Evolutionary conservation across 1,139 yeast species (phyloP).

Genomic region (Zygosaccharomyces sapae): DNA sequence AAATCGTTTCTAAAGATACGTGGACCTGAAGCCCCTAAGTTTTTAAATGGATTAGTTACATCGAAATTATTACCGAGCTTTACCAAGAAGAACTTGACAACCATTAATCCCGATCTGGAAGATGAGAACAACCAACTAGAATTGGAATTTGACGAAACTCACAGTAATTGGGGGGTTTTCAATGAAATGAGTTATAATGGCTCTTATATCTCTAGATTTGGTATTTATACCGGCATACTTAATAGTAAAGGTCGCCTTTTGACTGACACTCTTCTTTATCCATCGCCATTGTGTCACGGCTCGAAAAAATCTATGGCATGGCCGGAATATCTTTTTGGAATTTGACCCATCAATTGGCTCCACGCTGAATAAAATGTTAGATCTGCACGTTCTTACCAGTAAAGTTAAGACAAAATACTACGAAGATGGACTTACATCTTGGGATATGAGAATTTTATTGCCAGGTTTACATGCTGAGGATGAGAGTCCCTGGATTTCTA

Average conservation of each 20-base stretch:
- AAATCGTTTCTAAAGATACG: slow-evolving; percentile 49
- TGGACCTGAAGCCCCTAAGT: slow-evolving; percentile 77
- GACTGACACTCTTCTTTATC: slow-evolving; percentile 72
- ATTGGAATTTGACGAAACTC: slow-evolving; percentile 39
- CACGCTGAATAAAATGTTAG: slow-evolving; percentile 18
- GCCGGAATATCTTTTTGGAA: slow-evolving; percentile 59
- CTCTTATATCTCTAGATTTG: slow-evolving; percentile 48
- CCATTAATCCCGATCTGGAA: slow-evolving; percentile 47
- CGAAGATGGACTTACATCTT: slow-evolving; percentile 17
- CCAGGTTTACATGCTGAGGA: slow-evolving; percentile 21
- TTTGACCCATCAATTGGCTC: slow-evolving; percentile 21
- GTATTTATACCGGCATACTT: slow-evolving; percentile 66
- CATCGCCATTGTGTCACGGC: slow-evolving; percentile 47
- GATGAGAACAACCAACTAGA: slow-evolving; percentile 36
- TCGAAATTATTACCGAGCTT: slow-evolving; percentile 62
- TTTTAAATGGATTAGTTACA: slow-evolving; percentile 80
- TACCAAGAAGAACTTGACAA: slow-evolving; percentile 62
- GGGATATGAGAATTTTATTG: slow-evolving; percentile 28
- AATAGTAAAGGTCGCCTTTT: slow-evolving; percentile 82
- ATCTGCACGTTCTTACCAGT: slow-evolving; percentile 29
- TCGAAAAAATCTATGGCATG: slow-evolving; percentile 21
- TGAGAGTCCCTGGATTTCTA: slow-evolving; percentile 32
- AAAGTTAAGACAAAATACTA: slow-evolving; percentile 27
- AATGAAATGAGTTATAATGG: slow-evolving; percentile 45
- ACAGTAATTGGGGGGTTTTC: slow-evolving; percentile 61